Evolutionary conservation across 805 yeast genomes (phyloP), one percentile per base, ranked within the genome.

Genomic region (Metschnikowia koreensis): DNA sequence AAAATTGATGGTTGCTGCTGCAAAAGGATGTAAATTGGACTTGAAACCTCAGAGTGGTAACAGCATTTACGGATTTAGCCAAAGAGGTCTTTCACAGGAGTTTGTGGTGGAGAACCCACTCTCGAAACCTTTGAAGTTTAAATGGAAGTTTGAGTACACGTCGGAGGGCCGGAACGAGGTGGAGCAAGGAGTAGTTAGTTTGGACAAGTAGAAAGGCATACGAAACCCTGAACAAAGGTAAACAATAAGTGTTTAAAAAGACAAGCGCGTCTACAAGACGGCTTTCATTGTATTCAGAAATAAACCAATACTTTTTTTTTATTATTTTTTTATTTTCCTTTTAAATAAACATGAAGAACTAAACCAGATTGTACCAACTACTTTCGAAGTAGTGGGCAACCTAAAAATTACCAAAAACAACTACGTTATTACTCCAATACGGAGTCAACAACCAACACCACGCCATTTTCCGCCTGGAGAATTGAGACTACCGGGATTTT

Each of bases 71-170:
- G 77, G 81, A 2, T 74, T 73, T 48, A 73, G 71, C 44, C 66
- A 64, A 36, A 74, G 79, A 48, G 83, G 83, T 7, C 72, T 86
- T 15, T 66, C 73, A 5, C 94, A 88, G 67, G 73, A 69, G 34
- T 74, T 81, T 46, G 62, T 67, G 0, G 66, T 68, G 36, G 76
- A 72, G 46, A 74, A 69, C 58, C 60, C 68, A 7, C 47, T 53
- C 27, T 58, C 62, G 38, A 75, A 71, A 59, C 66, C 64, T 27
- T 70, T 86, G 58, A 88, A 87, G 67, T 75, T 89, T 52, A 86
- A 89, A 66, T 89, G 92, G 93, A 87, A 85, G 66, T 77, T 80
- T 26, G 80, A 80, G 51, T 89, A 81, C 64, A 59, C 62, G 10
- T 64, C 77, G 9, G 44, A 44, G 8, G 54, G 60, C 34, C 48